phyloP scores from a whole-genome alignment of 345 rosid species.

The Ceriops decandra region DNA sequence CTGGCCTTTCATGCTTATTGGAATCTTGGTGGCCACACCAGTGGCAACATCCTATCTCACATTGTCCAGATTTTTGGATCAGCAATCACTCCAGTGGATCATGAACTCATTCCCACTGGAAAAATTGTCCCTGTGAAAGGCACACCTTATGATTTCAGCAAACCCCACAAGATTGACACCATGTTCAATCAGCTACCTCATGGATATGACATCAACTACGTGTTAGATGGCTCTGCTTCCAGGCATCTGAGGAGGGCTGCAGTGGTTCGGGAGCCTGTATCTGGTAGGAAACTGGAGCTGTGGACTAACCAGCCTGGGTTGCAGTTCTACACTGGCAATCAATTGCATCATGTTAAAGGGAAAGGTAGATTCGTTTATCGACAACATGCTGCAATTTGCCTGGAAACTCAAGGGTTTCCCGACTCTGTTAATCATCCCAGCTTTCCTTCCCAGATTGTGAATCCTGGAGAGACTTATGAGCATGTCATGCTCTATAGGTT shows the following conservation, averaged over 20 bases:
- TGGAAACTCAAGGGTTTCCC: conserved; percentile 87
- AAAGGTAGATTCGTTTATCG: conserved; percentile 51
- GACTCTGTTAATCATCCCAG: conserved; percentile 68
- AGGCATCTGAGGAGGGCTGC: conserved; percentile 50
- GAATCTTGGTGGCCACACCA: conserved; percentile 69
- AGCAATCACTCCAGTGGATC: conserved; percentile 58
- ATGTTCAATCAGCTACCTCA: conserved; percentile 39
- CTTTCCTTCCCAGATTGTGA: conserved; percentile 76
- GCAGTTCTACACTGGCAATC: conserved; percentile 66
- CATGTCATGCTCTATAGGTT: conserved; percentile 71
- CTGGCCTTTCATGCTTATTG: conserved; percentile 77
- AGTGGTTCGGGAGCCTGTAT: conserved; percentile 43
- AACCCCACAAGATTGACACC: conserved; percentile 43
- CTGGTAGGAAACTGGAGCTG: conserved; percentile 77
- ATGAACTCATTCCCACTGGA: conserved; percentile 75
- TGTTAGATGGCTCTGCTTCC: conserved; percentile 29
- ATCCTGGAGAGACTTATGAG: conserved; percentile 46
- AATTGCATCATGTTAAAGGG: conserved; percentile 43
- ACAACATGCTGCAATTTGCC: conserved; percentile 48
- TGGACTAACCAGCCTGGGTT: conserved; percentile 64
- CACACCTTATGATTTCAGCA: conserved; percentile 64
- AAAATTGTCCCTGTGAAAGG: conserved; percentile 33
- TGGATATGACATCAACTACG: conserved; percentile 85
- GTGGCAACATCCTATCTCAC: conserved; percentile 65
- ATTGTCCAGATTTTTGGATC: conserved; percentile 47